Evolutionary conservation across 805 yeast species (phyloP).

Genomic region (Spathaspora arborariae): DNA sequence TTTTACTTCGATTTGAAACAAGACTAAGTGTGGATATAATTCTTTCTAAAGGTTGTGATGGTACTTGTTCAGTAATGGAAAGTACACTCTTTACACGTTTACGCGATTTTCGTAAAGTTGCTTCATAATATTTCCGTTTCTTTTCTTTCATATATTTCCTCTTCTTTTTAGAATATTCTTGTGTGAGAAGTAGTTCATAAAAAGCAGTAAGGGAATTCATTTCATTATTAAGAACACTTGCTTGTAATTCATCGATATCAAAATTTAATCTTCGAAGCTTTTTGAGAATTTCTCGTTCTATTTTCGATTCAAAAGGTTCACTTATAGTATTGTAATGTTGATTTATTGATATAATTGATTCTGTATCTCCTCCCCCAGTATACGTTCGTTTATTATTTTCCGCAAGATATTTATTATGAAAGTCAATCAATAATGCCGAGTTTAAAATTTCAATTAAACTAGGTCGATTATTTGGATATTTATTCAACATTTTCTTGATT

Average conservation of each 20-base stretch:
- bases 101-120: slow-evolving; percentile 28
- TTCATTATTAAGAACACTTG: slow-evolving; percentile 53
- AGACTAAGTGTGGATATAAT: slow-evolving; percentile 36
- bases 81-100: slow-evolving; percentile 35
- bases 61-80: slow-evolving; percentile 29
- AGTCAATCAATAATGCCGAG: slow-evolving; percentile 31
- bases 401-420: slow-evolving; percentile 24
- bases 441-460: slow-evolving; percentile 33
- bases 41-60: slow-evolving; percentile 34
- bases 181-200: slow-evolving; percentile 65
- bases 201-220: slow-evolving; percentile 73
- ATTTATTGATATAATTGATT: slow-evolving; percentile 35
- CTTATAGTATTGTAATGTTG: slow-evolving; percentile 31
- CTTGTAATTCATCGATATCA: slow-evolving; percentile 55
- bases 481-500: slow-evolving; percentile 52
- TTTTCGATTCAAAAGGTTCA: slow-evolving; percentile 50
- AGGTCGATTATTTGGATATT: slow-evolving; percentile 66
- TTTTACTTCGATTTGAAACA: slow-evolving; percentile 18
- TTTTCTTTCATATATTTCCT: slow-evolving; percentile 25
- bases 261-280: slow-evolving; percentile 58
- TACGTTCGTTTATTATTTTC: slow-evolving; percentile 11
- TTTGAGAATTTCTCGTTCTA: slow-evolving; percentile 61
- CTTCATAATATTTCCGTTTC: slow-evolving; percentile 29
- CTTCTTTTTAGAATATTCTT: slow-evolving; percentile 38
- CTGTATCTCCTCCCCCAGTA: slow-evolving; percentile 22